Base-by-base conservation (phyloP, 2,329 filamentous ascomycete species). In the Myrmaecium sp. region DNA sequence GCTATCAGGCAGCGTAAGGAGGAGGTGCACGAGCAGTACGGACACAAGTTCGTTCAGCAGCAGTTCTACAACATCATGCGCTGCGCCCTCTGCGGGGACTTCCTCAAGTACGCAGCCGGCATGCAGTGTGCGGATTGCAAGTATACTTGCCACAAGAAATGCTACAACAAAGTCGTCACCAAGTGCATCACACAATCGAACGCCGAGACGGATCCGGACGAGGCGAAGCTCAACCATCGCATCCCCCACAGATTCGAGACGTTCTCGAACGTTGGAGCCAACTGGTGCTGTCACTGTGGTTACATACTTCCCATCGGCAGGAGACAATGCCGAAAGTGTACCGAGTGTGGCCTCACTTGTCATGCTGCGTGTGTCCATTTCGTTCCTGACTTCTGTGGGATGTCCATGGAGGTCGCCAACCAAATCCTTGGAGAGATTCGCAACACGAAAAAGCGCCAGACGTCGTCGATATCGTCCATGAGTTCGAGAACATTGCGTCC, bases 1-100 rank as follows among this genome's bases (percentile, higher is more conserved):
- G 89, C 89, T 36, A 83, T 98, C 39, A 81, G 89, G 39, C 86
- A 98, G 57, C 81, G 82, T 46, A 98, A 98, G 60, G 89, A 98
- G 54, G 84, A 95, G 45, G 76, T 98, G 4, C 81, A 94, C 57
- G 89, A 98, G 58, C 93, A 94, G 64, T 94, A 93, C 49, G 89
- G 89, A 25, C 89, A 98, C 73, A 98, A 95, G 58, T 98, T 98
- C 47, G 76, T 95, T 30, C 80, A 89, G 46, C 84, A 94, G 51
- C 89, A 94, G 52, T 98, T 98, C 55, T 98, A 95, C 73, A 98
- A 95, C 65, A 94, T 98, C 47, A 98, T 98, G 89, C 86, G 89
- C 35, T 98, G 89, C 55, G 89, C 89, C 9, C 72, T 95, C 18
- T 98, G 89, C 50, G 89, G 84, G 33, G 89, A 98, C 40, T 95